These are phyloP conservation scores for Torulaspora globosa DNA, from an alignment of 1,139 yeast species.

Conservation along the genomic window DNA sequence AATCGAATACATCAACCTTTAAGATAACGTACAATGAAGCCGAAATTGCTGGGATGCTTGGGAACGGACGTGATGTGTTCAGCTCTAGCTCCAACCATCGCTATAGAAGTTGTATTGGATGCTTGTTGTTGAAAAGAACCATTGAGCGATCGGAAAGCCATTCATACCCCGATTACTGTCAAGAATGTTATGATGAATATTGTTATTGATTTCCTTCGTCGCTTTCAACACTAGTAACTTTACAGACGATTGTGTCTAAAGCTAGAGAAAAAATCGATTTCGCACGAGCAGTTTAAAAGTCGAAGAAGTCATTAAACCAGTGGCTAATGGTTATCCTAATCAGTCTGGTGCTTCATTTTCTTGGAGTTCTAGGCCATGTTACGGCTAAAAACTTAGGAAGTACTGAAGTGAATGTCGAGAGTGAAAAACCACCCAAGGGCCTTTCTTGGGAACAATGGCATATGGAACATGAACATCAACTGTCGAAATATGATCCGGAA, in stretches of 20 bases:
- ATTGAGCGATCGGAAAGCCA: conserved; percentile 43
- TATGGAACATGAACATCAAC: conserved; percentile 81
- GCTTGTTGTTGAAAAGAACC: conserved; percentile 55
- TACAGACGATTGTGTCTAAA: neutral
- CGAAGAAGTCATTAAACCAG: neutral
- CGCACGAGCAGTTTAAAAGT: neutral
- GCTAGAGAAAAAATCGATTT: neutral
- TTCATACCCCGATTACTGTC: conserved; percentile 37
- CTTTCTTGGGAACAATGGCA: conserved; percentile 78
- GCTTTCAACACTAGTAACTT: neutral
- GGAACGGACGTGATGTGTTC: conserved; percentile 52
- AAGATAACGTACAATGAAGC: conserved; percentile 46
- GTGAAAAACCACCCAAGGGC: conserved; percentile 47
- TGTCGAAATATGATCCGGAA: conserved; percentile 68
- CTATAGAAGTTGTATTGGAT: conserved; percentile 53
- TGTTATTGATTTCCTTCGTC: conserved; percentile 33
- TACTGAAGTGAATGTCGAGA: conserved; percentile 29
- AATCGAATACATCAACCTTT: conserved; percentile 59
- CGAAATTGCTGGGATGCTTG: conserved; percentile 46
- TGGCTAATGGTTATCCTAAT: neutral
- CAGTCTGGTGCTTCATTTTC: neutral
- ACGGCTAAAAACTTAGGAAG: conserved; percentile 9
- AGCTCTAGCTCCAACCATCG: conserved; percentile 42
- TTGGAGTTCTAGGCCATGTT: conserved; percentile 2
- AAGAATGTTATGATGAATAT: conserved; percentile 39